Evolutionary conservation across 2,329 filamentous ascomycete species (phyloP).

Genomic region (Plenodomus lindquistii): DNA sequence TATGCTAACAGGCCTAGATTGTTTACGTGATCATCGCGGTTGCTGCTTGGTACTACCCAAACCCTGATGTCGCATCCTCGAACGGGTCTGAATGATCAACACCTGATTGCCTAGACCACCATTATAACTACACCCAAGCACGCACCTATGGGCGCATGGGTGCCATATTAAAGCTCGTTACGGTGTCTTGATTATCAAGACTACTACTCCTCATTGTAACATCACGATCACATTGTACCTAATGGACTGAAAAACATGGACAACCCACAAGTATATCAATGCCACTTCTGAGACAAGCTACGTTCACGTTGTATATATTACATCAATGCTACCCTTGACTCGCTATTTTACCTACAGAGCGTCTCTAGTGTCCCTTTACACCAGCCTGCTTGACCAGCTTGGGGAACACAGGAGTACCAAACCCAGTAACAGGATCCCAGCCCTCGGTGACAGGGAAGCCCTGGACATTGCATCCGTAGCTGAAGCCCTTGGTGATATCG

Average conservation of each 20-base stretch:
- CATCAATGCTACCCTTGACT: too few species aligned
- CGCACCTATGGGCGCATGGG: too few species aligned
- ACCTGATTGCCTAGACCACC: too few species aligned
- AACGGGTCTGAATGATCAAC: conserved; percentile 29
- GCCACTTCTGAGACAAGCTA: too few species aligned
- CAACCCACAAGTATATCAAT: too few species aligned
- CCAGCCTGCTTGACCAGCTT: conserved; percentile 32
- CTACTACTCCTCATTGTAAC: too few species aligned
- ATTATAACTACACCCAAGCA: too few species aligned
- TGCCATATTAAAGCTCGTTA: too few species aligned
- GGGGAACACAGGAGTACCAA: conserved; percentile 38
- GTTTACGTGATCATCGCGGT: conserved; percentile 67
- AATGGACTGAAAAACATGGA: too few species aligned
- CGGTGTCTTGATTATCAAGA: too few species aligned
- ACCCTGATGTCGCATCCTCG: conserved; percentile 47
- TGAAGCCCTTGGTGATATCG: conserved; percentile 50
- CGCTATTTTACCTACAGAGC: background rate
- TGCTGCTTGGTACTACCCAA: conserved; percentile 64
- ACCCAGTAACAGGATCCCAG: conserved; percentile 46
- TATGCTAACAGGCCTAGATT: conserved; percentile 42
- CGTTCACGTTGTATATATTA: too few species aligned
- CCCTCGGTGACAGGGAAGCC: conserved; percentile 42
- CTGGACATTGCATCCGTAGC: conserved; percentile 44
- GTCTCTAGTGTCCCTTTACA: conserved; percentile 12
- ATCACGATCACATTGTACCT: too few species aligned